Base-by-base conservation (phyloP, 2,329 filamentous ascomycete species). In the Colletotrichum graminicola region DNA sequence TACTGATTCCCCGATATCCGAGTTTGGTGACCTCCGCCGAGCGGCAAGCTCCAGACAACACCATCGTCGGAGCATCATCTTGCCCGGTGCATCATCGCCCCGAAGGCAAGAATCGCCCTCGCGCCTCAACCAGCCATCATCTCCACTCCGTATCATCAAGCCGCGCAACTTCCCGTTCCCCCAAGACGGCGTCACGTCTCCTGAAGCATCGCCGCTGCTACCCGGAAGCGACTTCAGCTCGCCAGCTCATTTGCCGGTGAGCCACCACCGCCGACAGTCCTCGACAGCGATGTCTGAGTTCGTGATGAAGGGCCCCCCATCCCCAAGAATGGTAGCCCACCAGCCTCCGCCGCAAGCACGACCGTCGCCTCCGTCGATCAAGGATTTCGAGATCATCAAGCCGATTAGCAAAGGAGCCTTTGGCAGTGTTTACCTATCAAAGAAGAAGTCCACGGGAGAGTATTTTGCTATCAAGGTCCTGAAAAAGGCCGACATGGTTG, bases 401-500 rank as follows among this genome's bases (percentile, higher is more conserved):
- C 96, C 96, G 7, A 99, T 99, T 82, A 99, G 96, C 83, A 98
- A 98, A 82, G 96, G 96, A 61, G 96, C 96, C 5, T 99, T 99
- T 80, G 96, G 96, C 6, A 98, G 96, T 79, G 96, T 99, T 10
- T 99, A 99, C 78, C 84, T 99, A 41, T 95, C 96, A 0, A 99
- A 98, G 84, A 99, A 99, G 87, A 98, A 98, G 81, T 96, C 94
- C 0, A 99, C 97, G 0, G 95, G 95, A 56, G 96, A 99, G 78
- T 99, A 99, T 81, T 99, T 95, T 80, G 96, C 96, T 12, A 98
- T 99, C 84, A 99, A 99, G 79, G 96, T 98, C 1, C 82, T 99
- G 71, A 98, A 98, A 80, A 99, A 99, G 82, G 95, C 96, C n/a
- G 96, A 99, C 85, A 99, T 99, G 96, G 94, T 99, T 73, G 96